phyloP scores from a whole-genome alignment of 2,329 filamentous ascomycete genomes.

The Xylariaceae sp. region DNA sequence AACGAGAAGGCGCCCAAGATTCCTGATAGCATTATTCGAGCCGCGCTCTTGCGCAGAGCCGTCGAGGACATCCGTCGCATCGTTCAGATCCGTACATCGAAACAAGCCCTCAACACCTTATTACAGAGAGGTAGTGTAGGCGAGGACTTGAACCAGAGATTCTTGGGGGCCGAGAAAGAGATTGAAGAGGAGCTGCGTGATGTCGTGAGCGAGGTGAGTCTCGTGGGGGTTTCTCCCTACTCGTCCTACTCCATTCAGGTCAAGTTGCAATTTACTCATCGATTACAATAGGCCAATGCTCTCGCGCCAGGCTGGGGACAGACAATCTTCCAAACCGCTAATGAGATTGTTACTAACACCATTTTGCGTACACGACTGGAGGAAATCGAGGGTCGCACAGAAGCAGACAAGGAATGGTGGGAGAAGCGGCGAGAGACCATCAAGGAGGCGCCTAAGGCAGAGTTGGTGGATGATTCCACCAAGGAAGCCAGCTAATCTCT shows the following conservation, averaged over 20 bases:
- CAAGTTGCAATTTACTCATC: neutral
- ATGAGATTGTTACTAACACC: constrained; percentile 87
- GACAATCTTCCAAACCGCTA: constrained; percentile 93
- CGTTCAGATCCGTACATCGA: constrained; percentile 79
- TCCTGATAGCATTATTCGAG: constrained; percentile 79
- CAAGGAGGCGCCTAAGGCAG: constrained; percentile 73
- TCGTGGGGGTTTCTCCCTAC: neutral
- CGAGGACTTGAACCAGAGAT: constrained; percentile 92
- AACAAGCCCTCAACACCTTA: constrained; percentile 77
- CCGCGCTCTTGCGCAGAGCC: constrained; percentile 81
- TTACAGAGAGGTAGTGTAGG: constrained; percentile 88
- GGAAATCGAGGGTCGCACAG: constrained; percentile 66
- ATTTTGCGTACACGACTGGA: constrained; percentile 68
- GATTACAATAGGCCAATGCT: constrained; percentile 70
- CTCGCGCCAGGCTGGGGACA: constrained; percentile 86
- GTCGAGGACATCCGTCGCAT: constrained; percentile 91
- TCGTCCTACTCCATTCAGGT: neutral
- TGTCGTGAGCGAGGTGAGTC: constrained; percentile 78
- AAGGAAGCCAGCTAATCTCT: constrained; percentile 21
- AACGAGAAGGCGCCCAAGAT: constrained; percentile 63
- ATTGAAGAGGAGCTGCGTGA: constrained; percentile 95
- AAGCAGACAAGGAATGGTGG: constrained; percentile 86
- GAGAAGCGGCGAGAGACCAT: constrained; percentile 72
- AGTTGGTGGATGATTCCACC: constrained; percentile 59
- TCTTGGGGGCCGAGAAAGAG: constrained; percentile 88